Evolutionary conservation across 2,329 filamentous ascomycete genomes (phyloP).

Genomic region (Fusarium pininemorale): DNA sequence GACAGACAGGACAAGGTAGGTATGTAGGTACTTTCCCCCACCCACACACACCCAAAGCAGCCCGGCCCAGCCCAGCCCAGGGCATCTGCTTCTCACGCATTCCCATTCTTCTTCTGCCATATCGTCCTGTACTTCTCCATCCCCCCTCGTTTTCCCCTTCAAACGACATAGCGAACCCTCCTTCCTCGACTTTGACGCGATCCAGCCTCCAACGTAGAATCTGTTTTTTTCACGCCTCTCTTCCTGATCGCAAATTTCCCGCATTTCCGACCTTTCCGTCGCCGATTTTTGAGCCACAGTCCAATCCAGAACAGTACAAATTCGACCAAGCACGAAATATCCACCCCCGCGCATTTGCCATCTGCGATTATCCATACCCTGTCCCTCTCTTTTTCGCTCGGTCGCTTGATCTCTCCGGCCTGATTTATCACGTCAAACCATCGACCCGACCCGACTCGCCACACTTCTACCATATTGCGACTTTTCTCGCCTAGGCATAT

Average conservation of each 20-base stretch:
- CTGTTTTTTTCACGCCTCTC: not conserved
- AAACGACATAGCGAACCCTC: constrained; percentile 15
- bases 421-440: constrained; percentile 22
- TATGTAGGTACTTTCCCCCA: constrained; percentile 12
- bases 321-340: constrained; percentile 29
- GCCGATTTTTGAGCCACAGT: not conserved
- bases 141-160: constrained; percentile 22
- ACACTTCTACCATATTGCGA: not conserved
- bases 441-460: not conserved
- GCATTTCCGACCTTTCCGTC: constrained; percentile 1
- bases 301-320: constrained; percentile 20
- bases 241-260: not conserved
- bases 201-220: not conserved
- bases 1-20: not conserved
- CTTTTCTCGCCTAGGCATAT: not conserved
- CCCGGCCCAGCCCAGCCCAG: not conserved
- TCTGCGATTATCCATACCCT: constrained; percentile 27
- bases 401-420: constrained; percentile 17
- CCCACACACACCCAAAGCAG: constrained; percentile 8
- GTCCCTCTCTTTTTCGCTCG: constrained; percentile 29
- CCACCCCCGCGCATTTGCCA: constrained; percentile 37
- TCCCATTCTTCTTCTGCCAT: constrained; percentile 37
- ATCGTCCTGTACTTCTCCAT: constrained; percentile 33
- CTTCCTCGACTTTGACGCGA: constrained; percentile 10
- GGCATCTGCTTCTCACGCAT: constrained; percentile 29